A percentile compares a stretch with the other conserved stretches of the same genome.
Evolutionary conservation across 1,284 basidiomycete genomes (phyloP).

Genomic region (Malassezia slooffiae): DNA sequence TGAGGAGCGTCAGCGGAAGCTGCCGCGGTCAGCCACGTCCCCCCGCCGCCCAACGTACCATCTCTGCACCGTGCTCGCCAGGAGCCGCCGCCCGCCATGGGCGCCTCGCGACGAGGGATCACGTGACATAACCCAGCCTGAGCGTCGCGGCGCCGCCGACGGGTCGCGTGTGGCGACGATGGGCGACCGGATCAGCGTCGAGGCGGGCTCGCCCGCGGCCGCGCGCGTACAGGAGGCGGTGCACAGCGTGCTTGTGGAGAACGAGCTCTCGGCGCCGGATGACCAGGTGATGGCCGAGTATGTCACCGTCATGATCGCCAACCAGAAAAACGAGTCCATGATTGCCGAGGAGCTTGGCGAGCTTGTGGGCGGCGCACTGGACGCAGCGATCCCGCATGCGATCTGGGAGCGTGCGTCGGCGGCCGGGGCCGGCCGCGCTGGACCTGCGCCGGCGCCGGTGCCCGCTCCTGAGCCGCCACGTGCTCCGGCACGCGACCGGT

Average conservation of each 20-base stretch:
- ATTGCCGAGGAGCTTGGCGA: constrained; percentile 39
- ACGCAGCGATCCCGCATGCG: constrained; percentile 26
- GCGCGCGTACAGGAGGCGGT: constrained; percentile 24
- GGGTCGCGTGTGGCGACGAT: constrained; percentile 1
- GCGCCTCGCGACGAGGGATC: neutral
- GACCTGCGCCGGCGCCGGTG: neutral
- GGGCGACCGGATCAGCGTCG: constrained; percentile 19
- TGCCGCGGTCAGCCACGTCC: constrained; percentile 33
- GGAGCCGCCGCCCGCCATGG: neutral
- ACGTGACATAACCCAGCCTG: constrained; percentile 4
- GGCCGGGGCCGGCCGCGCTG: neutral
- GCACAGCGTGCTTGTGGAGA: constrained; percentile 25
- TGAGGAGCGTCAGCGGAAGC: constrained; percentile 56
- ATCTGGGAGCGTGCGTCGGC: constrained; percentile 27
- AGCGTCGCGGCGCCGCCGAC: neutral
- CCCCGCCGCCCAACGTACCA: constrained; percentile 8
- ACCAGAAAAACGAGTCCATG: constrained; percentile 34
- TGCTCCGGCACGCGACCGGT: constrained; percentile 1
- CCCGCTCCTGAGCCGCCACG: neutral
- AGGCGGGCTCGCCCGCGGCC: constrained; percentile 20
- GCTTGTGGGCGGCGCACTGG: constrained; percentile 35
- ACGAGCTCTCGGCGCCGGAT: constrained; percentile 24
- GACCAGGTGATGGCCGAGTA: constrained; percentile 44
- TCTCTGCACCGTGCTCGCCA: neutral
- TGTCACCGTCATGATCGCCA: constrained; percentile 45